Evolutionary conservation across 306 rosid genomes (phyloP).

Genomic region (Benincasa hispida): DNA sequence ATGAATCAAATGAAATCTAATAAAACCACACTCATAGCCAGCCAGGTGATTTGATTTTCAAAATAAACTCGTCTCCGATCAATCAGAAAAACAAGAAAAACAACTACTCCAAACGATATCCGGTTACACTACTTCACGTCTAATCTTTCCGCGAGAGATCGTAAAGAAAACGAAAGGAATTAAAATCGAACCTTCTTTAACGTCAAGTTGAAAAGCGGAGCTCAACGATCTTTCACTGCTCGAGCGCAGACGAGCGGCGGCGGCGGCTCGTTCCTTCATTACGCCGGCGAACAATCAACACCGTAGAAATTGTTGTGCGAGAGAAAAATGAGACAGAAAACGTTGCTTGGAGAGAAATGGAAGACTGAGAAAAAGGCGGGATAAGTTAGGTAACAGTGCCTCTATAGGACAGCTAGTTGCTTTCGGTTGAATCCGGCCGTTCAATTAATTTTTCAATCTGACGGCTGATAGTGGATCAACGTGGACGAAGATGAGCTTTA

Average conservation of each 20-base stretch:
- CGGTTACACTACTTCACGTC: background rate
- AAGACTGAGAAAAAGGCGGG: conserved; percentile 17
- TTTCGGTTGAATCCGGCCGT: background rate
- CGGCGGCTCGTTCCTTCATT: conserved; percentile 42
- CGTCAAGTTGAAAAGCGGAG: conserved; percentile 44
- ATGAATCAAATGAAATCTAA: background rate
- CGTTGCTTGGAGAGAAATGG: background rate
- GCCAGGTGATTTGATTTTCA: background rate
- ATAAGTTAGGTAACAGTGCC: background rate
- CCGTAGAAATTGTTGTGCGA: background rate
- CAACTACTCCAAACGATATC: background rate
- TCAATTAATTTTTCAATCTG: background rate
- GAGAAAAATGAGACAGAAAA: background rate
- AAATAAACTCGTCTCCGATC: background rate
- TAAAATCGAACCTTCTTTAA: conserved; percentile 31
- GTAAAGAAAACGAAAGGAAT: background rate
- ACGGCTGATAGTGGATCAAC: background rate
- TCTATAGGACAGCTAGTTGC: conserved; percentile 6
- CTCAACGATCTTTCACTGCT: conserved; percentile 64
- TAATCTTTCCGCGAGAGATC: background rate
- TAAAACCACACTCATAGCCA: background rate
- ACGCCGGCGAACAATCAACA: conserved; percentile 20
- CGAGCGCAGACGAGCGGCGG: conserved; percentile 41
- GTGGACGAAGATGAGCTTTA: conserved; percentile 5
- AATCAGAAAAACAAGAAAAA: background rate